phyloP scores from a whole-genome alignment of 257 asterid species.

The Fraxinus excelsior region DNA sequence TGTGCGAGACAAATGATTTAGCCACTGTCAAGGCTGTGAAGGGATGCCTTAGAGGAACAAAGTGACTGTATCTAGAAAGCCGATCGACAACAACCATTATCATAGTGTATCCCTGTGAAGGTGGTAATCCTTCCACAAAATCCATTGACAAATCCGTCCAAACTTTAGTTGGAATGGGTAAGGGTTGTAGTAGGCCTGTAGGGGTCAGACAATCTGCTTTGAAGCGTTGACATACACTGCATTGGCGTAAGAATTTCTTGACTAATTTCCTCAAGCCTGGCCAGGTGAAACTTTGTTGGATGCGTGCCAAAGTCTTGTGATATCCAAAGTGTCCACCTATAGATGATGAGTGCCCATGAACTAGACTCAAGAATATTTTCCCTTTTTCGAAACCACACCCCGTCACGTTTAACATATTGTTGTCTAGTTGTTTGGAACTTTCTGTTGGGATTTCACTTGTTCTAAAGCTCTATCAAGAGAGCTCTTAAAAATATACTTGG shows the following conservation, averaged over 20 bases:
- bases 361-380: background rate
- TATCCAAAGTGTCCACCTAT: background rate
- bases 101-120: background rate
- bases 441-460: no score
- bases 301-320: background rate
- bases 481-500: no score
- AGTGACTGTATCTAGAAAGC: background rate
- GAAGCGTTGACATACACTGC: background rate
- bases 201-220: background rate
- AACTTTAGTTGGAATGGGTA: background rate
- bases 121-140: background rate
- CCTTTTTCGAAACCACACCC: background rate
- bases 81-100: background rate
- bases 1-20: background rate
- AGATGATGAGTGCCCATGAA: background rate
- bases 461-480: no score
- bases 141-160: background rate
- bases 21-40: background rate
- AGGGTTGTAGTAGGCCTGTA: background rate
- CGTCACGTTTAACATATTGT: background rate
- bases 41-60: background rate
- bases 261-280: background rate
- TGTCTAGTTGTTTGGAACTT: background rate
- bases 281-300: background rate
- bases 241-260: background rate